phyloP scores from a whole-genome alignment of 805 yeast species.

The Kurtzmaniella cleridarum region DNA sequence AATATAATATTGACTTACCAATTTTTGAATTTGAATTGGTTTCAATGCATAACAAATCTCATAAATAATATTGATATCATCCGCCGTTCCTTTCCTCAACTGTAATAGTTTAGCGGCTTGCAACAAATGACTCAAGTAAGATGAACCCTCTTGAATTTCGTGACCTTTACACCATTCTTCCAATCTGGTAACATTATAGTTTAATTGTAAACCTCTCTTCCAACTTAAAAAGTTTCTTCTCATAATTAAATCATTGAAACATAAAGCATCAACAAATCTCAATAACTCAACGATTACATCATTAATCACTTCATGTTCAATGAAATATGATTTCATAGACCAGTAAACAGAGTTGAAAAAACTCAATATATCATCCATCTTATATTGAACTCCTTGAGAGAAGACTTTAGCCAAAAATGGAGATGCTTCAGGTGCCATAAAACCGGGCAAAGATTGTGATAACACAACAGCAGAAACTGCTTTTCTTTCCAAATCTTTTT shows the following conservation, averaged over 20 bases:
- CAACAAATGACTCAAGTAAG: slow-evolving; percentile 76
- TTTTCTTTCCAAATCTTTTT: slow-evolving; percentile 83
- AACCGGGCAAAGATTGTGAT: slow-evolving; percentile 94
- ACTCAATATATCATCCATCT: slow-evolving; percentile 91
- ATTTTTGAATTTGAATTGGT: slow-evolving; percentile 92
- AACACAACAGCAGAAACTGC: slow-evolving; percentile 92
- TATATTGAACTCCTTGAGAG: slow-evolving; percentile 63
- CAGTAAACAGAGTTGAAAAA: slow-evolving; percentile 87
- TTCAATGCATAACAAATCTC: slow-evolving; percentile 92
- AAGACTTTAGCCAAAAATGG: slow-evolving; percentile 83
- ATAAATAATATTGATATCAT: slow-evolving; percentile 85
- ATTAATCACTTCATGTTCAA: slow-evolving; percentile 78
- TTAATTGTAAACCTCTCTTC: slow-evolving; percentile 96
- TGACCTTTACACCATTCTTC: slow-evolving; percentile 99
- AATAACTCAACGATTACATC: slow-evolving; percentile 80
- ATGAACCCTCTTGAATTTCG: slow-evolving; percentile 81
- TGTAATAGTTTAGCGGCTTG: slow-evolving; percentile 93
- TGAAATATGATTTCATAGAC: slow-evolving; percentile 86
- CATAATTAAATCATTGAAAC: slow-evolving; percentile 94
- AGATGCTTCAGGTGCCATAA: slow-evolving; percentile 76
- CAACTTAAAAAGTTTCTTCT: slow-evolving; percentile 91
- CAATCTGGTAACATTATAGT: slow-evolving; percentile 90
- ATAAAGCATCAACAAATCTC: slow-evolving; percentile 82
- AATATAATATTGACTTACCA: slow-evolving; percentile 80
- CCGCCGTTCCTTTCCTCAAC: slow-evolving; percentile 80